phyloP scores from a whole-genome alignment of 129 eudicot genomes.

The Flaveria linearis region DNA sequence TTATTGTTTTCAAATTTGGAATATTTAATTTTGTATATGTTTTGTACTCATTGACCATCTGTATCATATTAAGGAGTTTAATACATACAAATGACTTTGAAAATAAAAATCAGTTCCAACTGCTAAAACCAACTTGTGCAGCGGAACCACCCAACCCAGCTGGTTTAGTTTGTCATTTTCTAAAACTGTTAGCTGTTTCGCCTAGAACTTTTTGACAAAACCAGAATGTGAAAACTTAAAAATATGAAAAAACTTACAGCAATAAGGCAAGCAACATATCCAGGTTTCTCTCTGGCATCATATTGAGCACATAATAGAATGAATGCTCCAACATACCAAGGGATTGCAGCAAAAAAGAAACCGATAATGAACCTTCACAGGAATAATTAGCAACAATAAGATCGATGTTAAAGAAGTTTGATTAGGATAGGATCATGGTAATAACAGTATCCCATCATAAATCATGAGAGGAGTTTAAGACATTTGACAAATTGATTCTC shows the following conservation, averaged over 20 bases:
- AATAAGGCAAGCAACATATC: conserved; percentile 75
- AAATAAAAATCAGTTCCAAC: too few relatives aligned
- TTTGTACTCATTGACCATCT: too few relatives aligned
- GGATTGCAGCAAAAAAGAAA: conserved; percentile 76
- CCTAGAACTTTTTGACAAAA: too few relatives aligned
- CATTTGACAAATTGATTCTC: background rate
- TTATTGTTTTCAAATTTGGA: too few relatives aligned
- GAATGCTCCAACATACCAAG: conserved; percentile 82
- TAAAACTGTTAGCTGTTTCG: too few relatives aligned
- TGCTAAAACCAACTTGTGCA: too few relatives aligned
- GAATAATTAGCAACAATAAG: background rate
- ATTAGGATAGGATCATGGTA: background rate
- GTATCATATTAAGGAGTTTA: too few relatives aligned
- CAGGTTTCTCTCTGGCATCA: conserved; percentile 86
- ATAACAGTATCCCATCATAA: background rate
- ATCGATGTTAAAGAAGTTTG: background rate
- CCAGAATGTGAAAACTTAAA: too few relatives aligned
- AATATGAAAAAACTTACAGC: conserved; percentile 56
- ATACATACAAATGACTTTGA: too few relatives aligned
- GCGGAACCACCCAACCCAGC: too few relatives aligned
- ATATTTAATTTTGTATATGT: too few relatives aligned
- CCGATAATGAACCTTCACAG: conserved; percentile 79
- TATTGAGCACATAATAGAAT: conserved; percentile 60
- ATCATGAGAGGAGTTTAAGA: background rate
- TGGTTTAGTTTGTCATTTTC: too few relatives aligned